A percentile compares a stretch with the other conserved stretches of the same genome.
Conservation (phyloP, 257 asterid species). For the Schizonepeta tenuifolia region DNA sequence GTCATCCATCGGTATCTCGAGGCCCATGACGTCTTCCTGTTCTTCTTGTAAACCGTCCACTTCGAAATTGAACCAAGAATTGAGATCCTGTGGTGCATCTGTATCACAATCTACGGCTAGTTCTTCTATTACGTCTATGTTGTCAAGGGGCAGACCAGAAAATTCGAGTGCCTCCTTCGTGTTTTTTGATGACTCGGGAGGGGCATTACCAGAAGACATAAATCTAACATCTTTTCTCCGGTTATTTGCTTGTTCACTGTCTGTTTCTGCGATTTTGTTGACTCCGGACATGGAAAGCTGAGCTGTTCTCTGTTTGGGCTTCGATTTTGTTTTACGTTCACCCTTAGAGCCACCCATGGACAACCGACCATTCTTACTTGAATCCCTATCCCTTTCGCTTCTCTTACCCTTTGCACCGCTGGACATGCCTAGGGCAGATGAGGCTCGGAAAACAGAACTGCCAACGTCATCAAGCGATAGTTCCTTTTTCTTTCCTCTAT, state of each 20-base stretch:
- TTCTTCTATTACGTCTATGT: conserved; percentile 66
- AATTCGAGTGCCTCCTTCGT: conserved; percentile 46
- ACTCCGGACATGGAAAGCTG: conserved; percentile 82
- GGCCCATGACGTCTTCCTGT: conserved; percentile 71
- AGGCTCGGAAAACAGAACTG: conserved; percentile 57
- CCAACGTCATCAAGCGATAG: conserved; percentile 77
- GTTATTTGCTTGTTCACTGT: conserved; percentile 48
- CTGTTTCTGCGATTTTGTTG: conserved; percentile 48
- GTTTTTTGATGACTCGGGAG: conserved; percentile 42
- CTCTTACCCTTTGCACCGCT: conserved; percentile 91
- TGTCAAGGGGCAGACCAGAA: conserved; percentile 51
- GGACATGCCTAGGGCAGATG: conserved; percentile 53
- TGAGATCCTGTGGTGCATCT: conserved; percentile 78
- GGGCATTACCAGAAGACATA: conserved; percentile 47
- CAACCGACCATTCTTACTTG: conserved; percentile 58
- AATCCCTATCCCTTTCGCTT: conserved; percentile 74
- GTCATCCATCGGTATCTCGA: conserved; percentile 91
- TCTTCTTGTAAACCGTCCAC: conserved; percentile 73
- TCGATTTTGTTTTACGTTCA: conserved; percentile 79
- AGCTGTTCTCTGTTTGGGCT: conserved; percentile 84
- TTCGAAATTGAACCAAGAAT: conserved; percentile 88
- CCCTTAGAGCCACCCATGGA: conserved; percentile 75
- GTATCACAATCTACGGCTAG: conserved; percentile 70
- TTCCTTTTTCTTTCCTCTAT: conserved; percentile 89
- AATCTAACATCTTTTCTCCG: conserved; percentile 60